Evolutionary conservation across 2,329 filamentous ascomycete genomes (phyloP), one percentile per base, ranked within the genome.

Genomic region (Exophiala calicioides): DNA sequence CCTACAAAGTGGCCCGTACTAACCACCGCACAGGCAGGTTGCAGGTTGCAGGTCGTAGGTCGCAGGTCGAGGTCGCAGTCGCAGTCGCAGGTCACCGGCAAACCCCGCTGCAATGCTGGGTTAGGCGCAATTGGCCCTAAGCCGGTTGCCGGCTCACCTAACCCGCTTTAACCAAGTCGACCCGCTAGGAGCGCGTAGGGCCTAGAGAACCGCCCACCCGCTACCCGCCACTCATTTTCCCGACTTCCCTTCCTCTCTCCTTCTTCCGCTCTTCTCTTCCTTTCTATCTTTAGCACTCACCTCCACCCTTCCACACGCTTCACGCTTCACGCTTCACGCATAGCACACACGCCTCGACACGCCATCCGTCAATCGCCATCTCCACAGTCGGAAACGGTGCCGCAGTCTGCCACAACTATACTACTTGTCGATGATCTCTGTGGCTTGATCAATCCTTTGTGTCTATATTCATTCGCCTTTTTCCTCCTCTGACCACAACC

Each of bases 221-320:
- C 7, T 8, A 5, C 7, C 34, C 15, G 16, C 15, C 15, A 27
- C 7, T 27, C 7, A n/a, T 27, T 7, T 7, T 27, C 7, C 7
- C n/a, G 24, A 27, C 39, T 18, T 23, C 3, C 43, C 42, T 42
- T 45, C 43, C 42, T 42, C 43, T 49, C 33, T 34, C 35, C 47
- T 40, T 47, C 43, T 44, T 41, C 41, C 36, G 38, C 40, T 47
- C 44, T 49, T 52, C 49, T 50, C 36, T 48, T 43, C 36, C 41
- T 50, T 55, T 57, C 54, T 57, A 60, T 59, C 55, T 60, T 60
- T 61, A 60, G 57, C 52, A 59, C 38, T 36, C 33, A 47, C 34
- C 18, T 46, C 33, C 50, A 51, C 52, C 45, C 51, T 30, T 50
- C 39, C 50, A 49, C 37, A 23, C n/a, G n/a, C n/a, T 34, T 41